Conservation (phyloP, 345 rosid genomes). For the Populus deltoides region DNA sequence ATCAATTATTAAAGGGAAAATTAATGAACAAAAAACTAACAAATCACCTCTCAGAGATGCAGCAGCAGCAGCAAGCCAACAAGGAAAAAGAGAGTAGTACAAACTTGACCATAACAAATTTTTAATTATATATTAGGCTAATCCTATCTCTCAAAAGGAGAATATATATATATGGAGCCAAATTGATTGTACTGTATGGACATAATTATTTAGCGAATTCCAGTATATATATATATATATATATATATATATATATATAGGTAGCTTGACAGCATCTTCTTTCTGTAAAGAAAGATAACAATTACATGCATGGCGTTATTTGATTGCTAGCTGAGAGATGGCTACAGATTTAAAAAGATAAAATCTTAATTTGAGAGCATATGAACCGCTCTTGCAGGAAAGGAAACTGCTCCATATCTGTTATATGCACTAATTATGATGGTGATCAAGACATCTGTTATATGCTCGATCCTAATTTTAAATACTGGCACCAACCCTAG, state of each 20-base stretch:
- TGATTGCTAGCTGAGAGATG: neutral
- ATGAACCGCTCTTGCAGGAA: neutral
- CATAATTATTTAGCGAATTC: neutral
- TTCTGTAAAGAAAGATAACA: neutral
- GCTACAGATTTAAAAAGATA: neutral
- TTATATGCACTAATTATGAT: neutral
- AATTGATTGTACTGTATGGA: neutral
- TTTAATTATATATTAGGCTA: neutral
- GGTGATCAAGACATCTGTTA: neutral
- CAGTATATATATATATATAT: too few relatives aligned
- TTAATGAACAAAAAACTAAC: neutral
- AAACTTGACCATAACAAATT: constrained; percentile 24
- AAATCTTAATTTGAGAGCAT: neutral
- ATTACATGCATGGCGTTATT: neutral
- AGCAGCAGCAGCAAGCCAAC: neutral
- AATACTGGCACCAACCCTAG: too few relatives aligned
- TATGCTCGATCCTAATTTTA: too few relatives aligned
- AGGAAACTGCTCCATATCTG: neutral
- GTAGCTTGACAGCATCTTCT: neutral
- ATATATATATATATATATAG: too few relatives aligned
- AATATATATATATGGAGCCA: neutral
- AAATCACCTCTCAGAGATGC: neutral
- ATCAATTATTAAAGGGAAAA: neutral
- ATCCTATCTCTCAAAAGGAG: neutral
- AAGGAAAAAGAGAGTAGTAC: constrained; percentile 5